Percentiles rank a stretch among this genome's conserved stretches.
Conservation (phyloP, 352 stramenopile genomes). For the Pythium vanterpoolii region DNA sequence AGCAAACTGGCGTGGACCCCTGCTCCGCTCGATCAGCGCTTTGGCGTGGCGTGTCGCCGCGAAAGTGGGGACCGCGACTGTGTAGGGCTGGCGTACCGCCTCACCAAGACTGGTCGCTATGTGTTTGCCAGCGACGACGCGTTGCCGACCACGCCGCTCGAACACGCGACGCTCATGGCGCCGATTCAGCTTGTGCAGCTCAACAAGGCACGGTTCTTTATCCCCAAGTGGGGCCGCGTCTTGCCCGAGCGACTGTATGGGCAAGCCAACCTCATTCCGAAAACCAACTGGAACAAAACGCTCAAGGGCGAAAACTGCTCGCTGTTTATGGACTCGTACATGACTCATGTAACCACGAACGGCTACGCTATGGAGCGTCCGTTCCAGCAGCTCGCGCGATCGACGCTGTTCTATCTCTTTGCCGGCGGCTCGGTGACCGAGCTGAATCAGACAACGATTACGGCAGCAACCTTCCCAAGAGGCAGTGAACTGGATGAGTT, state of each 20-base stretch:
- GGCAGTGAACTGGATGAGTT: neutral
- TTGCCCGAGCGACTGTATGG: conserved; percentile 7
- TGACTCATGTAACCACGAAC: conserved; percentile 40
- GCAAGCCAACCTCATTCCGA: conserved; percentile 15
- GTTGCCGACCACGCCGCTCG: conserved; percentile 24
- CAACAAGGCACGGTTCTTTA: conserved; percentile 27
- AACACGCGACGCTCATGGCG: conserved; percentile 31
- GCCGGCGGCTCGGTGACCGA: conserved; percentile 32
- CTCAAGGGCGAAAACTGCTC: conserved; percentile 34
- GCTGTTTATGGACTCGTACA: conserved; percentile 43
- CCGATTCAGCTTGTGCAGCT: conserved; percentile 44
- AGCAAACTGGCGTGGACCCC: conserved; percentile 35
- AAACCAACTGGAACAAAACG: conserved; percentile 6
- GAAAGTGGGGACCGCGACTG: conserved; percentile 30
- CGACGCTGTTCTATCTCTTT: conserved; percentile 50
- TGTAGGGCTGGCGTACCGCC: conserved; percentile 36
- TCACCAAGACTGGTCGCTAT: conserved; percentile 40
- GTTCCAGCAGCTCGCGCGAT: conserved; percentile 44
- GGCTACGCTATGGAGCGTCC: conserved; percentile 41
- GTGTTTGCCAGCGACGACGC: conserved; percentile 36
- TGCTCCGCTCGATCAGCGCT: no score
- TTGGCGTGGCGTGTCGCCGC: conserved; percentile 32
- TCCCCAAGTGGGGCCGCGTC: conserved; percentile 4
- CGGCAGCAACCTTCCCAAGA: neutral
- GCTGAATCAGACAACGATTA: conserved; percentile 13